A percentile compares a stretch with the other conserved stretches of the same genome.
Evolutionary conservation across 768 basidiomycete genomes (phyloP).

Genomic region (Xerocomellus dryophilus): DNA sequence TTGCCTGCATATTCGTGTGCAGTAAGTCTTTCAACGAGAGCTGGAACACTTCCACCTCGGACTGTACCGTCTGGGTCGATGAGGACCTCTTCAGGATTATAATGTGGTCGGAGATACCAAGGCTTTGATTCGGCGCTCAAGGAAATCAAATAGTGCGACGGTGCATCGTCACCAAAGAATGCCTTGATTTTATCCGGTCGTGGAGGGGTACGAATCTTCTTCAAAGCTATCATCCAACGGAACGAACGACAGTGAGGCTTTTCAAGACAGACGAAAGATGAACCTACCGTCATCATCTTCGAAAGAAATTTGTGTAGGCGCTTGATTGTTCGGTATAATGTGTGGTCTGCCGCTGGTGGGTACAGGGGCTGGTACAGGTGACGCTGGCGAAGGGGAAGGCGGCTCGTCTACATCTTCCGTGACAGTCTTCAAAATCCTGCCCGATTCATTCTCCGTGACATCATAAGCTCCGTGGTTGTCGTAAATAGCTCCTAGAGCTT

Average conservation of each 20-base stretch:
- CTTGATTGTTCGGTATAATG: not conserved
- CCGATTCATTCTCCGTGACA: constrained; percentile 8
- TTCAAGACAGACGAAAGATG: not conserved
- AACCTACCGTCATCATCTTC: constrained; percentile 22
- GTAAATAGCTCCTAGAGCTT: constrained; percentile 19
- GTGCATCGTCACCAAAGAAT: constrained; percentile 52
- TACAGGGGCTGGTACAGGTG: constrained; percentile 8
- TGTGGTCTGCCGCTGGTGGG: constrained; percentile 11
- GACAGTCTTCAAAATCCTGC: constrained; percentile 11
- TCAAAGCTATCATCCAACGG: constrained; percentile 13
- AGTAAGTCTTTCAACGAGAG: constrained; percentile 64
- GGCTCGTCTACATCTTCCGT: constrained; percentile 1
- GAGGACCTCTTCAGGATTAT: constrained; percentile 54
- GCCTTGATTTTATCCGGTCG: constrained; percentile 44
- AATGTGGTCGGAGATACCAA: constrained; percentile 59
- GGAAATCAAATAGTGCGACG: constrained; percentile 40
- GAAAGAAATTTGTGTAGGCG: not conserved
- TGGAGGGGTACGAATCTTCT: constrained; percentile 14
- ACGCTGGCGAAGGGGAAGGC: not conserved
- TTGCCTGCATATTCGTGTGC: constrained; percentile 59
- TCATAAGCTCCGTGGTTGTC: constrained; percentile 11
- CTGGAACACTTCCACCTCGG: constrained; percentile 57
- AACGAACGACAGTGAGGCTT: not conserved
- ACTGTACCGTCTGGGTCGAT: constrained; percentile 63
- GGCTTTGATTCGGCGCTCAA: constrained; percentile 45